phyloP scores from a whole-genome alignment of 2,329 filamentous ascomycete genomes.

The Ceratocystis lukuohia region DNA sequence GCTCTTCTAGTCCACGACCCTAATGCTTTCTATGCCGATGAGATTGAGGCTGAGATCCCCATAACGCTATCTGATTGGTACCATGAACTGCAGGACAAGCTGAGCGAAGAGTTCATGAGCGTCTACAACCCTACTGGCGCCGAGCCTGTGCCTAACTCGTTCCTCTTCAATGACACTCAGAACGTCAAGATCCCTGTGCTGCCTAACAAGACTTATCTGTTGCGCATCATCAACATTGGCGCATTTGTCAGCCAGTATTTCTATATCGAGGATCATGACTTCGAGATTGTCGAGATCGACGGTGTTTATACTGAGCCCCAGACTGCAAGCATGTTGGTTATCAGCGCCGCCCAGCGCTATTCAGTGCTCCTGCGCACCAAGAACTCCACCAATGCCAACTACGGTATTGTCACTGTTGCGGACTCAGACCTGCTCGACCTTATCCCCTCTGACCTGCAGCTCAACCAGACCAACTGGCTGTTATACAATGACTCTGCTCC shows the following conservation, averaged over 20 bases:
- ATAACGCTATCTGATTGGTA: conserved; percentile 50
- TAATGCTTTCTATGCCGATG: conserved; percentile 33
- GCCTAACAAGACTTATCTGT: conserved; percentile 38
- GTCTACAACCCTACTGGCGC: conserved; percentile 36
- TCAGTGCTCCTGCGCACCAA: conserved; percentile 36
- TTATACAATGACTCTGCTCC: conserved; percentile 24
- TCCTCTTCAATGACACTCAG: conserved; percentile 39
- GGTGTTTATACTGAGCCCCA: conserved; percentile 36
- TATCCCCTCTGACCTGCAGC: conserved; percentile 41
- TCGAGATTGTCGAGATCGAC: conserved; percentile 33
- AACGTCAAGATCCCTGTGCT: conserved; percentile 33
- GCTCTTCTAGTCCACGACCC: conserved; percentile 43
- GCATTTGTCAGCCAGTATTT: conserved; percentile 39
- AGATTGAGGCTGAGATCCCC: conserved; percentile 41
- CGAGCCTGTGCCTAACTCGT: conserved; percentile 41
- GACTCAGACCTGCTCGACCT: conserved; percentile 21
- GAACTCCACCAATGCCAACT: conserved; percentile 33
- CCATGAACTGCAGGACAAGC: conserved; percentile 38
- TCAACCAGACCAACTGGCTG: conserved; percentile 30
- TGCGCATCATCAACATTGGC: conserved; percentile 40
- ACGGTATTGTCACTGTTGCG: conserved; percentile 28
- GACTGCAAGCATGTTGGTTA: conserved; percentile 33
- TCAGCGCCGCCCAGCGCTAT: conserved; percentile 38
- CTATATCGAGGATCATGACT: conserved; percentile 32
- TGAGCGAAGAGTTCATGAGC: conserved; percentile 36